Evolutionary conservation across 176 grass and related monocot species (phyloP).

Genomic region (Pontederia paniculata): DNA sequence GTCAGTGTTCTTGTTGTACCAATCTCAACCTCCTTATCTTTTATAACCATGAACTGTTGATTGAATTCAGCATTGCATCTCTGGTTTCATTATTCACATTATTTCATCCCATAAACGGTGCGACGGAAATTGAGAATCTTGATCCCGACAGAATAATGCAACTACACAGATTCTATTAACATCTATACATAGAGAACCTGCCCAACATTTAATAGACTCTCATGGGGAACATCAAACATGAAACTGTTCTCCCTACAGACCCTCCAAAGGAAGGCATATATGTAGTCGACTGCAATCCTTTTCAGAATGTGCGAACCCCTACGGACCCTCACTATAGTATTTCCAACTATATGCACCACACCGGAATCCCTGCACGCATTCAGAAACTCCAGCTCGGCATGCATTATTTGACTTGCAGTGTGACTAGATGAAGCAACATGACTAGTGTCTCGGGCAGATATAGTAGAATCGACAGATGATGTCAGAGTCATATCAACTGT

Average conservation of each 20-base stretch:
- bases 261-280: slow-evolving; percentile 82
- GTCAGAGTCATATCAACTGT: slow-evolving; percentile 33
- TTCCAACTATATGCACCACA: slow-evolving; percentile 87
- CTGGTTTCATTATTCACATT: too few relatives aligned
- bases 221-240: slow-evolving; percentile 73
- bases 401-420: slow-evolving; percentile 23
- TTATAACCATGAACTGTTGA: too few relatives aligned
- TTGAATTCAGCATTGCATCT: too few relatives aligned
- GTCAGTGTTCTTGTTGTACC: too few relatives aligned
- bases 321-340: slow-evolving; percentile 65
- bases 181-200: slow-evolving; percentile 72
- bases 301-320: slow-evolving; percentile 57
- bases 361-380: slow-evolving; percentile 71
- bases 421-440: slow-evolving; percentile 19
- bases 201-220: slow-evolving; percentile 76
- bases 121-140: too few relatives aligned
- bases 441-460: slow-evolving; percentile 23
- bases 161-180: not conserved
- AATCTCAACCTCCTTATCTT: too few relatives aligned
- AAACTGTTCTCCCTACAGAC: slow-evolving; percentile 90
- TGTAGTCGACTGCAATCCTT: slow-evolving; percentile 57
- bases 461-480: slow-evolving; percentile 61
- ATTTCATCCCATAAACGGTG: too few relatives aligned
- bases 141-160: too few relatives aligned
- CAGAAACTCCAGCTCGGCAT: slow-evolving; percentile 70